phyloP scores from a whole-genome alignment of 306 rosid species.

The Dicorynia guianensis region DNA sequence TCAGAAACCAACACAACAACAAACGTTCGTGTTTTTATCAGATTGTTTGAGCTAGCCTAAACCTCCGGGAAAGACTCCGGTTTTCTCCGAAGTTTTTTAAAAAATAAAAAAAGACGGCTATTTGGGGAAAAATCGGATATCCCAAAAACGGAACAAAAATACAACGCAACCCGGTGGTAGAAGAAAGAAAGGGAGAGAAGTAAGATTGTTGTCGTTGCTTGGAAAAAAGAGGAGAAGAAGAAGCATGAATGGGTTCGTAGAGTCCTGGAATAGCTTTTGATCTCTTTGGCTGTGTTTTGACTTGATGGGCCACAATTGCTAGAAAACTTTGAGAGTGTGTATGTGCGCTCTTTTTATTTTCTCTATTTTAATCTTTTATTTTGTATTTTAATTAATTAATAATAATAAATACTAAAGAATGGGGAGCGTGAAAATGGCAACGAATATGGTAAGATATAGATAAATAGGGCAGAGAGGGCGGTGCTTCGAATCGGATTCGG shows the following conservation, averaged over 20 bases:
- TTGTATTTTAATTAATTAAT: not conserved
- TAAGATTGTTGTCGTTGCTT: too few species aligned
- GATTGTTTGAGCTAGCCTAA: conserved; percentile 29
- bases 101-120: not conserved
- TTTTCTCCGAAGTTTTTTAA: conserved; percentile 9
- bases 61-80: conserved; percentile 30
- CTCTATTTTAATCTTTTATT: not conserved
- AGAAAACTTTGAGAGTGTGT: conserved; percentile 2
- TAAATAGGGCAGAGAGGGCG: conserved; percentile 44
- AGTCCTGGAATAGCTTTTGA: conserved; percentile 6
- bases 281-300: conserved; percentile 50
- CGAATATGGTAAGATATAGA: conserved; percentile 38
- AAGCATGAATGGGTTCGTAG: not conserved
- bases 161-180: conserved; percentile 45
- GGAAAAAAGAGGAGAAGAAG: not conserved
- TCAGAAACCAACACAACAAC: conserved; percentile 28
- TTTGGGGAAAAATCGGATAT: not conserved
- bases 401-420: not conserved
- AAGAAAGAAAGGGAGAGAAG: not conserved
- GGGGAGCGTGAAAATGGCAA: conserved; percentile 26
- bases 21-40: conserved; percentile 32
- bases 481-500: not conserved
- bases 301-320: conserved; percentile 39
- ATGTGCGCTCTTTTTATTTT: conserved; percentile 31
- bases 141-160: conserved; percentile 4